A percentile compares a stretch with the other conserved stretches of the same genome.
Evolutionary conservation across 2,329 filamentous ascomycete genomes (phyloP).

Genomic region (Macroventuria anomochaeta): DNA sequence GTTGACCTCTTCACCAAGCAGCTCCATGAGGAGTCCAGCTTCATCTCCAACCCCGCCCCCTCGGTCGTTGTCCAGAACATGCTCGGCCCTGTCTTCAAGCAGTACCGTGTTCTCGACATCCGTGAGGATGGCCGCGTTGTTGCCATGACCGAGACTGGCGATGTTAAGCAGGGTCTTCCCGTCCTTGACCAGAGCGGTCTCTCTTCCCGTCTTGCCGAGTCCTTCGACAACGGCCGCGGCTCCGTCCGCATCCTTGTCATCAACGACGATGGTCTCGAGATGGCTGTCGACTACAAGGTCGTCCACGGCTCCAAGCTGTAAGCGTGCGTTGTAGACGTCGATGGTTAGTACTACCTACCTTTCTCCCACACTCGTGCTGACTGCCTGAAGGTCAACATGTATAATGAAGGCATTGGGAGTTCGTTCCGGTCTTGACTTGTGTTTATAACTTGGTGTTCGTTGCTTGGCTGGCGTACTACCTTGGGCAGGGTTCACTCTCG

Average conservation of each 20-base stretch:
- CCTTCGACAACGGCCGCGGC: constrained; percentile 91
- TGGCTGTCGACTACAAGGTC: constrained; percentile 98
- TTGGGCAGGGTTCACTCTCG: constrained; percentile 22
- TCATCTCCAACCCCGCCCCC: constrained; percentile 94
- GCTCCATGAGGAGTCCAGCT: constrained; percentile 97
- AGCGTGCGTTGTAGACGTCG: constrained; percentile 31
- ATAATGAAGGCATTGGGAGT: constrained; percentile 41
- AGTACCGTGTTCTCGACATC: constrained; percentile 99
- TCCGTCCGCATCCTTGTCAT: constrained; percentile 95
- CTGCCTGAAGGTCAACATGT: constrained; percentile 27
- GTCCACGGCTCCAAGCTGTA: constrained; percentile 79
- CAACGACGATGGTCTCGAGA: constrained; percentile 88
- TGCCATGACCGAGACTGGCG: constrained; percentile 98
- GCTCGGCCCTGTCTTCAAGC: constrained; percentile 99
- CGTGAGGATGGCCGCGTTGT: constrained; percentile 81
- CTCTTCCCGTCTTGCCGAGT: constrained; percentile 76
- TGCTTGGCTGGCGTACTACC: constrained; percentile 31
- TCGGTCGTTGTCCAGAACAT: constrained; percentile 99
- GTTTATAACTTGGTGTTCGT: constrained; percentile 47
- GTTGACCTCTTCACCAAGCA: constrained; percentile 99
- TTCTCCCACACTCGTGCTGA: background rate
- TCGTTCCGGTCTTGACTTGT: constrained; percentile 47
- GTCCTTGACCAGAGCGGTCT: constrained; percentile 96
- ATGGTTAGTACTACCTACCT: constrained; percentile 34
- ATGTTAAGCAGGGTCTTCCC: constrained; percentile 94